Evolutionary conservation across 306 rosid species (phyloP).

Genomic region (Cucumis hystrix): DNA sequence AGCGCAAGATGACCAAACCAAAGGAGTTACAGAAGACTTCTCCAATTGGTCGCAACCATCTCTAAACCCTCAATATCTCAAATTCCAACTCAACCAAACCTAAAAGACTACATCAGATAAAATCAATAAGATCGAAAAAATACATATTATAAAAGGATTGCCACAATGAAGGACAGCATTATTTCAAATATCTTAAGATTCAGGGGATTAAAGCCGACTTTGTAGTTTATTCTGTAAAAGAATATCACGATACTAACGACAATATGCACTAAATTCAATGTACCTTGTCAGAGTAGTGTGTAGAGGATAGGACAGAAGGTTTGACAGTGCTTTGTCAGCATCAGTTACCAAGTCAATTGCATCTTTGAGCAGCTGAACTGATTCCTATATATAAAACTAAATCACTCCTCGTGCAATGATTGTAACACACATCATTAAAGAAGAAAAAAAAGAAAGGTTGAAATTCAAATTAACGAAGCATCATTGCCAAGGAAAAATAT

Average conservation of each 20-base stretch:
- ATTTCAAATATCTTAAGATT: not conserved
- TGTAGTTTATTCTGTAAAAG: not conserved
- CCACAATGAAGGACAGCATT: not conserved
- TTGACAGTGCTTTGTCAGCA: conserved; percentile 57
- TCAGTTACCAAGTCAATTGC: conserved; percentile 75
- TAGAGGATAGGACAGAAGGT: conserved; percentile 79
- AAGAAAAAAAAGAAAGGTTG: not conserved
- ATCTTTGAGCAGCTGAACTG: conserved; percentile 69
- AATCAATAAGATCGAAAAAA: not conserved
- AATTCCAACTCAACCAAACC: not conserved
- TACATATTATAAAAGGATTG: not conserved
- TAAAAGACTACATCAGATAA: not conserved
- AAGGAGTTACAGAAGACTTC: no score
- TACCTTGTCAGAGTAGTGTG: conserved; percentile 57
- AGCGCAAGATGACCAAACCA: no score
- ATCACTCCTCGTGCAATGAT: not conserved
- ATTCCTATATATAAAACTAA: conserved; percentile 40
- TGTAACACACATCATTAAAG: not conserved
- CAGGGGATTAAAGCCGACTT: not conserved
- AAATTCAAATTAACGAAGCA: not conserved
- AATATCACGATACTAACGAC: not conserved
- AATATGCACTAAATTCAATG: conserved; percentile 1
- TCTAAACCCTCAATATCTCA: not conserved
- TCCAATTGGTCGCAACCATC: not conserved
- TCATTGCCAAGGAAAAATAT: not conserved